Base-by-base conservation (phyloP, 176 grass and related monocot species). In the Raddia distichophylla region DNA sequence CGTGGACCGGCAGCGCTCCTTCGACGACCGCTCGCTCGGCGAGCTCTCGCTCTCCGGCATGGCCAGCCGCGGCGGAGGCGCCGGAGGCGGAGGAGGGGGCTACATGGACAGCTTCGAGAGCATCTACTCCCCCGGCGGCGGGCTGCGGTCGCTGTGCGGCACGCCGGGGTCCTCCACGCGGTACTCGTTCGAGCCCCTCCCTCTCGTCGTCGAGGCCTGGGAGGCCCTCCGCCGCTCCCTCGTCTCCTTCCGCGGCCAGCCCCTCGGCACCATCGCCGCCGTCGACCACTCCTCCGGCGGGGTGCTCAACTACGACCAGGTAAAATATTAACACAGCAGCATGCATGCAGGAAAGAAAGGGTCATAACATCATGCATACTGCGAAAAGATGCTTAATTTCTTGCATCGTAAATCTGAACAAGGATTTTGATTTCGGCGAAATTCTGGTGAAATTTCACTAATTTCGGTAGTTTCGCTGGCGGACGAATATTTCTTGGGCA, bases 271-370 rank as follows among this genome's bases (percentile, higher is more conserved):
- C 58, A 94, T 97, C 71, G 94, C 94, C 27, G 94, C 94, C 75
- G 85, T 92, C 79, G 91, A 94, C 83, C 90, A 82, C 74, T 89
- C 91, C 70, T 84, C 94, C 42, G 91, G 82, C 57, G 94, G 92
- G 14, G 85, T 92, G 9, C 94, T 94, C 22, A 97, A 97, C 87
- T 94, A 97, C 81, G 94, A 97, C 85, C 94, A 97, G 94, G 94
- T 92, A 78, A 27, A 27, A 27, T 27, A 27, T 27, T 27, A 27
- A 69, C 51, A 48, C 8, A 15, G 12, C 18, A 34, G 16, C 35
- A 42, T 1, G 35, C 64, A 68, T 27, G 27, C 27, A 27, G 27
- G 27, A 27, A 27, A 27, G 27, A 27, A 27, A 27, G 37, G 37
- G 2, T 40, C 37, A 40, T 40, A 40, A 40, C 4, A 27, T 27